Base-by-base conservation (phyloP, 139 green algal genomes). In the Trebouxia sp. region DNA sequence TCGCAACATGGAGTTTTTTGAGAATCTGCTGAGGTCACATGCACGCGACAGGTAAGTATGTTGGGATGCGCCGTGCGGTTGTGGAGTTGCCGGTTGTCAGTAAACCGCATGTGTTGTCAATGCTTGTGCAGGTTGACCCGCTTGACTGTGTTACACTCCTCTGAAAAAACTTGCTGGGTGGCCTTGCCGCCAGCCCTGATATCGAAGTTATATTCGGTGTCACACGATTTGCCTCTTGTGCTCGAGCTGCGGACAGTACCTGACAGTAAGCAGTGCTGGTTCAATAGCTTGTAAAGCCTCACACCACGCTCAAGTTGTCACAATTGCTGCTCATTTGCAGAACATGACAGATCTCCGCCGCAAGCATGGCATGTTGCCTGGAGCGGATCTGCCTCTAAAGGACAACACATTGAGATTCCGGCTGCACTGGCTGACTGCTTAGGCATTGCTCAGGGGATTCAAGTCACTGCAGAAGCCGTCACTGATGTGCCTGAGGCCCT, bases 91-190 rank as follows among this genome's bases (percentile, higher is more conserved):
- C 17, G 65, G 14, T 10, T 45, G 32, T 20, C 32, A 38, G 30
- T 7, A 65, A 26, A 24, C 24, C 6, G 37, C 14, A 41, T 24
- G 17, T 53, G 10, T 76, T 5, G 15, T 37, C 6, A n/a, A 8
- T n/a, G 0, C 15, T 11, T 37, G 20, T 65, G 51, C 65, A 89
- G 85, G 77, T 37, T 79, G 1, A 62, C 26, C 11, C 65, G 62
- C 41, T 77, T 91, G 32, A 65, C 53, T 15, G 80, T 91, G 14
- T 66, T 58, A 17, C 66, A 86, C 32, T 84, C 80, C 6, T 56
- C 74, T 8, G 88, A 90, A 65, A 84, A 76, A 6, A 86, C 50
- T 50, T 86, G 83, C 79, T 93, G 88, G 88, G 88, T 91, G 14
- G 83, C 78, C 8, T 62, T 92, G 41, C 85, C 88, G 12, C 48